A percentile compares a stretch with the other conserved stretches of the same genome.
phyloP scores from a whole-genome alignment of 257 asterid species.

The Penstemon newberryi region DNA sequence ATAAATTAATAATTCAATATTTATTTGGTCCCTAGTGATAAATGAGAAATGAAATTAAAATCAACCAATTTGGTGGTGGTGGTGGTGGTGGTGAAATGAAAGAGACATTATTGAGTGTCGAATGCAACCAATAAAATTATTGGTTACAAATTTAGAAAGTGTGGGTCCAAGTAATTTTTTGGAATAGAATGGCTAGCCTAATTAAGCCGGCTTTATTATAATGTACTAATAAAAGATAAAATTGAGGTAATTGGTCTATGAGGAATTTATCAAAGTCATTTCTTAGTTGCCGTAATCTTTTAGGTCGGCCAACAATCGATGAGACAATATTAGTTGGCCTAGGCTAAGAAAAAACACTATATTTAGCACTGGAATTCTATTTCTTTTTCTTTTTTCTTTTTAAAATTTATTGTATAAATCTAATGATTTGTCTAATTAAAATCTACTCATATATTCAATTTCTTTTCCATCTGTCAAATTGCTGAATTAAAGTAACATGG shows the following conservation, averaged over 20 bases:
- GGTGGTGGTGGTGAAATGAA: constrained; percentile 11
- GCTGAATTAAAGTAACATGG: too few relatives aligned
- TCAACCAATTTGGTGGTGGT: background rate
- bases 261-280: constrained; percentile 15
- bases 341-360: constrained; percentile 10
- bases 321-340: constrained; percentile 50
- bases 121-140: background rate
- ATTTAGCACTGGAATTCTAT: background rate
- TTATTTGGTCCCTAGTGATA: background rate
- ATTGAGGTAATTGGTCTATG: constrained; percentile 35
- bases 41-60: constrained; percentile 6
- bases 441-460: background rate
- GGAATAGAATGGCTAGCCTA: constrained; percentile 28
- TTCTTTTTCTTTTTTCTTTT: background rate
- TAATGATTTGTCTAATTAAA: background rate
- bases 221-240: background rate
- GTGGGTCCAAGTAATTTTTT: background rate
- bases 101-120: constrained; percentile 11
- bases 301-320: constrained; percentile 63
- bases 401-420: too few relatives aligned
- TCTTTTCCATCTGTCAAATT: background rate
- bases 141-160: background rate
- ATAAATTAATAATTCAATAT: background rate
- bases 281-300: background rate
- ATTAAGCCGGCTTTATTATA: background rate